Evolutionary conservation across 108 stramenopile species (phyloP).

Genomic region (Nannochloropsis granulata): DNA sequence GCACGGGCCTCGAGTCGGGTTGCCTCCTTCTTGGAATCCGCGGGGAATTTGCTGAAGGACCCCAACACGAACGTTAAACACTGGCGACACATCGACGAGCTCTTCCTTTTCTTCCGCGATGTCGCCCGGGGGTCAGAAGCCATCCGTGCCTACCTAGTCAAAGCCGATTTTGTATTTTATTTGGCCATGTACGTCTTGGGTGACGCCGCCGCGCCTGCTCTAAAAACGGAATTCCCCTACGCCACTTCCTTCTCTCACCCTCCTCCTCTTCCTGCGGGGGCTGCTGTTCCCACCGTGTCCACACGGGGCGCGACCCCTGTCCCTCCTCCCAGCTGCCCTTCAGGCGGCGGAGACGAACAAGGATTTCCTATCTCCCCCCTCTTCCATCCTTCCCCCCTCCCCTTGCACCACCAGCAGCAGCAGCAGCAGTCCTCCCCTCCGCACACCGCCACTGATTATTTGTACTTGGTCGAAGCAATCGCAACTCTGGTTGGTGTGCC

Average conservation of each 20-base stretch:
- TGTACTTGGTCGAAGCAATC: slow-evolving; percentile 38
- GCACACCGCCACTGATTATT: slow-evolving; percentile 42
- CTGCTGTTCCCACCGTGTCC: background rate
- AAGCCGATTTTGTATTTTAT: slow-evolving; percentile 50
- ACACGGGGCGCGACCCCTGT: background rate
- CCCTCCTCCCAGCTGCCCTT: background rate
- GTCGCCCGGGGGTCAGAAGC: slow-evolving; percentile 44
- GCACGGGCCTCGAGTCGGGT: background rate
- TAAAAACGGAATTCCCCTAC: slow-evolving; percentile 50
- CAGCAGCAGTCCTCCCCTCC: background rate
- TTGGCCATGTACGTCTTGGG: slow-evolving; percentile 49
- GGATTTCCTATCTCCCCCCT: background rate
- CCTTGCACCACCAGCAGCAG: background rate
- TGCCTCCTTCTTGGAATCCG: slow-evolving; percentile 5
- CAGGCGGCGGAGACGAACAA: background rate
- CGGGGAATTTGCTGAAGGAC: slow-evolving; percentile 49
- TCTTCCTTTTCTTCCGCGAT: slow-evolving; percentile 51
- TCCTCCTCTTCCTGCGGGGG: background rate
- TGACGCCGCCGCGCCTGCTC: slow-evolving; percentile 40
- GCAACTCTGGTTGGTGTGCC: background rate
- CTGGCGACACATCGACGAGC: slow-evolving; percentile 48
- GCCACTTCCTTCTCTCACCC: slow-evolving; percentile 9
- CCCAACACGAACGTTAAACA: slow-evolving; percentile 31
- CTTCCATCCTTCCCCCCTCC: background rate
- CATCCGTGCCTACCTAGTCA: slow-evolving; percentile 48